Base-by-base conservation (phyloP, 2,329 filamentous ascomycete genomes). In the Colletotrichum sp. region DNA sequence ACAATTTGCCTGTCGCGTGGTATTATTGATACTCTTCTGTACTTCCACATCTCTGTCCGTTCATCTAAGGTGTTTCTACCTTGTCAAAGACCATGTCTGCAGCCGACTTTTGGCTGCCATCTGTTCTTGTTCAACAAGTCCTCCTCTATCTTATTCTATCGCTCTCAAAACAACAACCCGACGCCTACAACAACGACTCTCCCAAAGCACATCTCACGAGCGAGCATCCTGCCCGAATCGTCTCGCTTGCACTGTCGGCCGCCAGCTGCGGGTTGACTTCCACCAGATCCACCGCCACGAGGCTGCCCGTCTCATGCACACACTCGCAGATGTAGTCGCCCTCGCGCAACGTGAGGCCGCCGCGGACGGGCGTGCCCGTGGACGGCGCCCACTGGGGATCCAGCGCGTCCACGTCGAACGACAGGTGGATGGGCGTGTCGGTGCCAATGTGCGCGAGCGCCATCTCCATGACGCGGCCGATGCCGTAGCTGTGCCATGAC, bases 381-480 rank as follows among this genome's bases (percentile, higher is more conserved):
- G 95, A 97, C 28, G 97, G 97, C 52, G 97, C 97, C 94, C 95
- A 98, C 90, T 96, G 94, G 32, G 97, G 97, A 84, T 99, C 97
- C 75, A 98, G 90, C 28, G 96, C 97, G 84, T 99, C 97, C 79
- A 99, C 95, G 83, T 99, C 97, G 81, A 99, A 98, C 48, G 95
- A 98, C 75, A 99, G 91, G 85, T 99, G 97, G 82, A 99, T 98
- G 56, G 97, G 97, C 0, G 96, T 98, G 83, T 98, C 97, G 81
- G 89, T 92, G 79, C 97, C 97, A 79, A 98, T 98, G 88, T 98
- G 96, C 36, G 94, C 96, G 69, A 99, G 90, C n/a, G 96, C 96
- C 96, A 98, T 98, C 82, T 98, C 97, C 87, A 99, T 96, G 78
- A 99, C 95, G 78, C 94, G 94, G 71, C 97, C 97, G 81, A 99